These are phyloP conservation scores for Dactylella cylindrospora DNA, from an alignment of 2,329 filamentous ascomycete species.

Conservation along the genomic window DNA sequence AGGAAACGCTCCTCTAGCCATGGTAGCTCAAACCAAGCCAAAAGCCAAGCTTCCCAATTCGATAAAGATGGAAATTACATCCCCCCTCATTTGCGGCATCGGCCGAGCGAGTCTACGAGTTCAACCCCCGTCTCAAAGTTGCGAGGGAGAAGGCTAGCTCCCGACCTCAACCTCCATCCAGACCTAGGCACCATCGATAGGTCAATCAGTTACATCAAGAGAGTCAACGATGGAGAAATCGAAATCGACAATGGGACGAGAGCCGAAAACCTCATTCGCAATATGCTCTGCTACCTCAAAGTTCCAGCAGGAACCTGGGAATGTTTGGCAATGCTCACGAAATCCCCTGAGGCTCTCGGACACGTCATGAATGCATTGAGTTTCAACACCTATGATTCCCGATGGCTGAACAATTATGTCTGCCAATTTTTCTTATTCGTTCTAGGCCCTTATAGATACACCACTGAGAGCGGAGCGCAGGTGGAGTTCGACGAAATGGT, in stretches of 20 bases:
- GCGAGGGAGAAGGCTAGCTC: too few species aligned
- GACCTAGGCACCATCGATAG: too few species aligned
- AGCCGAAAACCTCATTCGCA: constrained; percentile 9
- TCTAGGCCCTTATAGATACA: constrained; percentile 2
- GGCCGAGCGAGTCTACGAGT: too few species aligned
- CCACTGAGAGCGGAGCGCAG: too few species aligned
- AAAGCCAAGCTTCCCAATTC: too few species aligned
- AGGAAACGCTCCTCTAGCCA: too few species aligned
- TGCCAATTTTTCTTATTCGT: constrained; percentile 28
- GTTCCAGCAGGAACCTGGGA: constrained; percentile 1
- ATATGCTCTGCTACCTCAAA: constrained; percentile 15
- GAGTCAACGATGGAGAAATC: constrained; percentile 1
- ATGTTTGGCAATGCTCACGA: constrained; percentile 2
- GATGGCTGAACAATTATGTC: constrained; percentile 13
- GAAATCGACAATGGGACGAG: neutral
- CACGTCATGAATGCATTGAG: constrained; percentile 8
- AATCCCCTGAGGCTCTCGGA: constrained; percentile 4
- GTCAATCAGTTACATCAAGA: constrained; percentile 11
- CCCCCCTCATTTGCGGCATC: too few species aligned
- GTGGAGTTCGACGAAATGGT: constrained; percentile 27
- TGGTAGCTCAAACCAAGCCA: too few species aligned
- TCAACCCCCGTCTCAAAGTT: too few species aligned
- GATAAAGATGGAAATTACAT: too few species aligned
- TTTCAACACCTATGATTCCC: constrained; percentile 1
- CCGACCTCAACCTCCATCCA: too few species aligned